Base-by-base conservation (phyloP, 495 filamentous ascomycete genomes). In the Xylaria nigripes region DNA sequence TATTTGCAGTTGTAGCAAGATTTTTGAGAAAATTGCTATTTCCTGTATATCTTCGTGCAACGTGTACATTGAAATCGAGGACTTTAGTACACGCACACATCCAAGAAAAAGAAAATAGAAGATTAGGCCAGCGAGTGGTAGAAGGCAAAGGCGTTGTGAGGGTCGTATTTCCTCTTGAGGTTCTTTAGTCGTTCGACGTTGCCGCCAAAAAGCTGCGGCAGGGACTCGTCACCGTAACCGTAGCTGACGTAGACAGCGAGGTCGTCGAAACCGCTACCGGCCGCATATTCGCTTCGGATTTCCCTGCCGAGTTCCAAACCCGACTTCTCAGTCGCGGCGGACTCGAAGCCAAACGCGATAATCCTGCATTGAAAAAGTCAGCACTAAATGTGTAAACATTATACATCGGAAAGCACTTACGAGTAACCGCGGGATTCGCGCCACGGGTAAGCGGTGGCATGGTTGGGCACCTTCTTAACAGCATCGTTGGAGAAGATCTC, bases 181-280 rank as follows among this genome's bases (percentile, higher is more conserved):
- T 22, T 45, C 21, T 22, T 51, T 16, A 75, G 57, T 2, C 60
- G 51, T 25, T 59, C 58, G 16, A 74, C 50, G 41, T 70, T 70
- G 27, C 59, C 44, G 18, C 67, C 60, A 24, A 67, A 71, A 24
- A 57, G 45, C 10, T 63, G 59, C 43, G 61, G 66, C 2, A 59
- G 56, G 3, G 50, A 59, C 51, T 77, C 72, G 48, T 76, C 70
- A n/a, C 73, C 70, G 40, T 62, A 56, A 15, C 63, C 66, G 51
- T 71, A 75, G 38, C 63, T 71, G 27, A 73, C 58, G 45, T 75
- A 76, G 12, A 63, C 49, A 8, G 60, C 48, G 15, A 67, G 51
- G 15, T 55, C 60, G 19, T 41, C 19, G 40, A 61, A 68, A 43
- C 40, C 44, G 16, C 22, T 12, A n/a, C 15, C 30, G 6, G 44